These are phyloP conservation scores for Silene coronaria DNA, from an alignment of 179 eudicot genomes.

Conservation along the genomic window DNA sequence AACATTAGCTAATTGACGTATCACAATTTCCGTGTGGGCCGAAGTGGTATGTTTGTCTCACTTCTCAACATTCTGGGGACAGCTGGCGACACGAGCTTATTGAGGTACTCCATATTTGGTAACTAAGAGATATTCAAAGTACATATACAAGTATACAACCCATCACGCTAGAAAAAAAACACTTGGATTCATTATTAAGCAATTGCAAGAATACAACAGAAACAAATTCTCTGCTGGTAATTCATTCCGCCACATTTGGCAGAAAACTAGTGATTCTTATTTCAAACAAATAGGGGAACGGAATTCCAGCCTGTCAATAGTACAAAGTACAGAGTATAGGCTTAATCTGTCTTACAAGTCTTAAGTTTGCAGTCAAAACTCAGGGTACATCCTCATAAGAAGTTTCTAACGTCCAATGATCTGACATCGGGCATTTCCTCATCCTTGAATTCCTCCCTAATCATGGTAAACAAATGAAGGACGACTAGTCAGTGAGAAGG, in stretches of 20 bases:
- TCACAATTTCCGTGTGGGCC: too few species aligned
- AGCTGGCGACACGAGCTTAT: too few species aligned
- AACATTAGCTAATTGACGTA: too few species aligned
- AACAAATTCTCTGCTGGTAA: constrained; percentile 11
- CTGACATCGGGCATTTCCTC: constrained; percentile 79
- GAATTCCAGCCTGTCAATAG: constrained; percentile 14
- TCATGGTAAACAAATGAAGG: neutral
- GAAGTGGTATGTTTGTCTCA: too few species aligned
- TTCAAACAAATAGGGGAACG: constrained; percentile 20
- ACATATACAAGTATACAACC: neutral
- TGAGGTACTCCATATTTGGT: too few species aligned
- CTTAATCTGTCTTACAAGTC: constrained; percentile 18
- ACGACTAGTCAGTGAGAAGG: neutral
- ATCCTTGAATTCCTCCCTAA: constrained; percentile 91
- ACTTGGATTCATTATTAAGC: constrained; percentile 15
- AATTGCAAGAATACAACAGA: neutral
- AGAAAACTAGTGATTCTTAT: constrained; percentile 19
- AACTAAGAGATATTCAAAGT: too few species aligned
- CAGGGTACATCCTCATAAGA: constrained; percentile 42
- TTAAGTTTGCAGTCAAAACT: constrained; percentile 11
- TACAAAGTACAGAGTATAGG: constrained; percentile 13
- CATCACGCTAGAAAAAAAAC: neutral
- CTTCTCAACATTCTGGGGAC: too few species aligned
- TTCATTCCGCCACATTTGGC: constrained; percentile 6
- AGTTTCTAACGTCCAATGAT: constrained; percentile 82